phyloP scores from a whole-genome alignment of 345 rosid genomes.

The Populus davidiana region DNA sequence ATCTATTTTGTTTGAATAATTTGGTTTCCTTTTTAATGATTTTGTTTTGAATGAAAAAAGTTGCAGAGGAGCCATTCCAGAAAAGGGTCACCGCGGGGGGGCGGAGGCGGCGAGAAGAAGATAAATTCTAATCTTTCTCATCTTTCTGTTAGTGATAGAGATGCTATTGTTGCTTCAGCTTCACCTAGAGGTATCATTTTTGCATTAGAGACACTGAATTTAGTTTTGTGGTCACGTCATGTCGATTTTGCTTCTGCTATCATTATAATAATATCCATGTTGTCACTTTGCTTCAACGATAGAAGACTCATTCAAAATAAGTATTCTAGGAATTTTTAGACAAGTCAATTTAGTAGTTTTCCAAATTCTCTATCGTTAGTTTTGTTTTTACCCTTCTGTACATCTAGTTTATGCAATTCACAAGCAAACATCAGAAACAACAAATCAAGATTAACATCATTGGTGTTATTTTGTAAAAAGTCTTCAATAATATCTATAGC shows the following conservation, averaged over 20 bases:
- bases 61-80: slow-evolving; percentile 75
- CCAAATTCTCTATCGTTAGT: background rate
- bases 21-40: background rate
- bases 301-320: background rate
- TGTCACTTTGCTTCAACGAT: background rate
- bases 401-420: slow-evolving; percentile 11
- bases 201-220: background rate
- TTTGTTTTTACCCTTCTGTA: slow-evolving; percentile 4
- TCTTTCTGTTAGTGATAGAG: slow-evolving; percentile 43
- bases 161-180: slow-evolving; percentile 36
- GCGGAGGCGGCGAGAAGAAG: slow-evolving; percentile 42
- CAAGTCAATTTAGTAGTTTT: background rate
- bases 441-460: slow-evolving; percentile 22
- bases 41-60: slow-evolving; percentile 27
- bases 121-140: slow-evolving; percentile 30
- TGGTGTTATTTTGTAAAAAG: slow-evolving; percentile 9
- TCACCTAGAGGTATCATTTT: slow-evolving; percentile 61
- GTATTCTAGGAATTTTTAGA: background rate
- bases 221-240: background rate
- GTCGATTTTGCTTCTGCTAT: background rate
- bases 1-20: background rate
- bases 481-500: background rate
- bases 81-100: slow-evolving; percentile 60
- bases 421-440: slow-evolving; percentile 15
- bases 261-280: background rate